phyloP scores from a whole-genome alignment of 305 asterid species.

The Solanum hybrid region DNA sequence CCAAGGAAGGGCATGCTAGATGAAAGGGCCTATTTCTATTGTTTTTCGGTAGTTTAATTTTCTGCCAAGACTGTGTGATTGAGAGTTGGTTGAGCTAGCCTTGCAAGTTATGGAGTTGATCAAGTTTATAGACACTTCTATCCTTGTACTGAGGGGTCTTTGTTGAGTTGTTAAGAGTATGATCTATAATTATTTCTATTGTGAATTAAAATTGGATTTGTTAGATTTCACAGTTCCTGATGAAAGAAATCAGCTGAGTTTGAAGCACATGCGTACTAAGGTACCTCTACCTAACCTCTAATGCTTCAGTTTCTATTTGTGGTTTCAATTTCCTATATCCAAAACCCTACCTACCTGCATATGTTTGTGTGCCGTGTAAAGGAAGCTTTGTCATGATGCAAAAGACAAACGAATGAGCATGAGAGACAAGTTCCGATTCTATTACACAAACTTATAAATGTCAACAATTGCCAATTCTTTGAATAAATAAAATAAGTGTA shows the following conservation, averaged over 20 bases:
- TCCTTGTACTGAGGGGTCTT: not conserved
- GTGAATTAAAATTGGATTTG: not conserved
- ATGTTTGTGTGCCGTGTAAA: not conserved
- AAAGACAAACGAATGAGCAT: not conserved
- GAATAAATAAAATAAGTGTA: not conserved
- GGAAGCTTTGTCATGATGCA: not conserved
- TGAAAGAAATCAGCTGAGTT: not conserved
- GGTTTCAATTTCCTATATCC: not conserved
- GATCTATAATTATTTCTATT: not conserved
- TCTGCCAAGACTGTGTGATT: not conserved
- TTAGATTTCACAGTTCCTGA: conserved; percentile 1
- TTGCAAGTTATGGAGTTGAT: not conserved
- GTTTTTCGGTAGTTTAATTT: not conserved
- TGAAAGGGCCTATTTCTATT: not conserved
- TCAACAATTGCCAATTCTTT: not conserved
- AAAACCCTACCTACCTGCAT: not conserved
- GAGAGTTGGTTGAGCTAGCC: conserved; percentile 11
- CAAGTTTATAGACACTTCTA: not conserved
- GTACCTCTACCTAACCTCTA: not conserved
- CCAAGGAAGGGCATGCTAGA: conserved; percentile 11
- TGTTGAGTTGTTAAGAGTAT: not conserved
- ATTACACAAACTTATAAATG: not conserved
- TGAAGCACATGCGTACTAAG: conserved; percentile 1
- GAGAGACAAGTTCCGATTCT: not conserved
- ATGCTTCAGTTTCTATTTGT: not conserved